Evolutionary conservation across 805 yeast species (phyloP), one percentile per base, ranked within the genome.

Genomic region (Groenewaldozyma tartarivorans): DNA sequence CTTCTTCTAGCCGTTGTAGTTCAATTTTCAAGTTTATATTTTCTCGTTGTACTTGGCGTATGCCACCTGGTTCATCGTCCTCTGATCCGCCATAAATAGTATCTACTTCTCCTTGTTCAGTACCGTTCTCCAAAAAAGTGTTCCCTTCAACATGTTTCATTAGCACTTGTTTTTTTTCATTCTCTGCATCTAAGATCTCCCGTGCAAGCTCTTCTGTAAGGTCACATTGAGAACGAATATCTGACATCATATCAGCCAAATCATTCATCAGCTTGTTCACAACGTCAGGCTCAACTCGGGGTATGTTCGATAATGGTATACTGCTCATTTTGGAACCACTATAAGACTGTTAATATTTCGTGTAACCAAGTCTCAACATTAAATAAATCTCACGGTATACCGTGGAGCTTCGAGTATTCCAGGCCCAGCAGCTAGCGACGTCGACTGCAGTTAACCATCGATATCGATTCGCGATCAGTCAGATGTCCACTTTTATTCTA

Each of bases 1-100:
- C 26, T 26, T 47, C 49, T 34, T 45, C 38, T 9, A 48, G 40
- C 30, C 42, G 37, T 30, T 51, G 55, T 20, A 48, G 42, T 34
- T 48, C 48, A 7, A 46, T 36, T 29, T 40, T 39, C 4, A 50
- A 42, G 20, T 44, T 32, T 15, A 51, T 24, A 26, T 50, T 51
- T 17, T 45, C 43, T 2, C 36, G 20, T 16, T 20, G 5, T 29
- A 20, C 5, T 11, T 38, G 22, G 16, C 24, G 20, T 20, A 22
- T 21, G 13, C 20, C 18, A 16, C 21, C 6, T 2, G 37, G 24
- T 17, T 39, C 20, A 5, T 18, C 24, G 7, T 7, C 7, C 13
- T 24, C 29, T 24, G 29, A 24, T 7, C 29, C 13, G 7, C 29
- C 29, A 24, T 24, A 7, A 9, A 24, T 9, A 7, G 29, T 24